Evolutionary conservation across 345 rosid species (phyloP).

Genomic region (Trapa incisa): DNA sequence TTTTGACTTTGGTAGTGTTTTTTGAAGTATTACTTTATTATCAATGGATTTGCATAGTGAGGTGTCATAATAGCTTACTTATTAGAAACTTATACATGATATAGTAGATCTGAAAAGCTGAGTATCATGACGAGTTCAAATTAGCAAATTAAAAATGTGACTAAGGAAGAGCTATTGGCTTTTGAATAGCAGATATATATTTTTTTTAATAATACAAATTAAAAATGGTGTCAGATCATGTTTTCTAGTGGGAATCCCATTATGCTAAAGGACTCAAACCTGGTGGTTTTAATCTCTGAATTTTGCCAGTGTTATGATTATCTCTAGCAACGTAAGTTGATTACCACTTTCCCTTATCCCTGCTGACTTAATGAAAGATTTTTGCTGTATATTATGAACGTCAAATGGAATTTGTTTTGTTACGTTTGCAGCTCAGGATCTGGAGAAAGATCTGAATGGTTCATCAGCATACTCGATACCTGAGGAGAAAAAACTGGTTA

Average conservation of each 20-base stretch:
- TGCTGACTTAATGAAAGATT: not conserved
- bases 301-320: no score
- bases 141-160: not conserved
- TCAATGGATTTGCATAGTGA: no score
- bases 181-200: no score
- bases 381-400: not conserved
- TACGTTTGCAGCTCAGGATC: conserved; percentile 69
- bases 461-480: conserved; percentile 54
- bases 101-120: no score
- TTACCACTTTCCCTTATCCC: not conserved
- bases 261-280: not conserved
- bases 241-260: not conserved
- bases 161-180: no score
- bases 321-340: not conserved
- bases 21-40: no score
- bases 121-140: not conserved
- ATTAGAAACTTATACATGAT: no score
- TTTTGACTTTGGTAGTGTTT: no score
- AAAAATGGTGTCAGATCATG: not conserved
- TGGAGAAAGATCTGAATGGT: conserved; percentile 91
- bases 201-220: no score
- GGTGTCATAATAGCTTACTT: no score
- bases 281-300: not conserved
- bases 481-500: conserved; percentile 62
- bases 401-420: not conserved